Evolutionary conservation across 768 basidiomycete genomes (phyloP), one percentile per base, ranked within the genome.

Genomic region (Serendipita sp.): DNA sequence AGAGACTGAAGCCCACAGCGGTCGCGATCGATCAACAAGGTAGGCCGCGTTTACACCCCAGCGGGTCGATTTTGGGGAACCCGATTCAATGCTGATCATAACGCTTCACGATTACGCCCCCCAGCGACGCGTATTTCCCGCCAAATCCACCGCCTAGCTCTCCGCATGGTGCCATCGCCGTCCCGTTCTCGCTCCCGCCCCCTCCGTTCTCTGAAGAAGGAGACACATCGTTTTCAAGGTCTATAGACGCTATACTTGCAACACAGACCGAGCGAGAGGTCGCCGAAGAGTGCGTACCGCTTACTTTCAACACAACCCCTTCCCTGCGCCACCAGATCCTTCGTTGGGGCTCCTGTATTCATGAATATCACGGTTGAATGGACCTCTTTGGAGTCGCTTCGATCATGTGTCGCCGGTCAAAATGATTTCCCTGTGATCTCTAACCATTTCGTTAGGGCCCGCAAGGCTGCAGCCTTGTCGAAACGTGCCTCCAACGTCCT

Each of bases 401-500:
- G 53, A 24, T 58, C 53, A 31, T 33, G 26, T 28, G 53, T 58
- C 33, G 13, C 24, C 33, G 38, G 17, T 58, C 53, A 30, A n/a
- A 58, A 58, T 34, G 53, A 28, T n/a, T 50, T 50, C 20, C 45
- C 17, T 50, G 20, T 50, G 24, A 30, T 22, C 33, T 58, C 45
- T 48, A 28, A 30, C 53, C 24, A 38, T n/a, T 33, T 58, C 26
- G 17, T n/a, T 31, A 58, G 53, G 53, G 31, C 22, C 24, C 20
- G 30, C 17, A 58, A 24, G 30, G 33, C 53, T n/a, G 53, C 53
- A 24, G 53, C 53, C 53, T 24, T 79, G 66, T 75, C 86, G 70
- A 89, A 88, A 73, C 82, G 88, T 65, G 83, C 82, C 43, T 86
- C 84, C 68, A 88, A 85, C 71, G 85, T 90, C 64, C 71, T 86